Evolutionary conservation across 2,329 filamentous ascomycete species (phyloP).

Genomic region (Microcera coccophila): DNA sequence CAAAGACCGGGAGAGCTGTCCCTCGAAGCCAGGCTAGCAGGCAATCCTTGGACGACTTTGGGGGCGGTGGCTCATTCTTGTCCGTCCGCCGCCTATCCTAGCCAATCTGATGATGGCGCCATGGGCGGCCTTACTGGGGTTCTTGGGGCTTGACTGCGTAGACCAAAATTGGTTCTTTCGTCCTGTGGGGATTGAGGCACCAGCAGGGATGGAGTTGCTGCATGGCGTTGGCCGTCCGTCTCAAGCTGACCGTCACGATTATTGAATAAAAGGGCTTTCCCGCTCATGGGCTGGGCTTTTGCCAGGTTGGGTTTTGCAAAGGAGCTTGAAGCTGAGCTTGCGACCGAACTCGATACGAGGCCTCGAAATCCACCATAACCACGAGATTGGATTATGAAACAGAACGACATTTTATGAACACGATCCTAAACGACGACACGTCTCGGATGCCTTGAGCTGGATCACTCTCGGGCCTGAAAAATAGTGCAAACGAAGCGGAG

Average conservation of each 20-base stretch:
- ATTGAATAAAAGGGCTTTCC: not conserved
- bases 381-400: constrained; percentile 7
- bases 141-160: constrained; percentile 18
- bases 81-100: too few species aligned
- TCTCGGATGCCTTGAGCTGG: constrained; percentile 8
- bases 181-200: not conserved
- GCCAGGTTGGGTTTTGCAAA: not conserved
- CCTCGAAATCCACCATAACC: too few species aligned
- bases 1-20: constrained; percentile 10
- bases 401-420: constrained; percentile 7
- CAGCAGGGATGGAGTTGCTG: not conserved
- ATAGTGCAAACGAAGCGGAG: not conserved
- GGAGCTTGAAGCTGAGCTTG: not conserved
- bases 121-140: constrained; percentile 20
- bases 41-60: constrained; percentile 9
- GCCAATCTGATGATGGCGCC: constrained; percentile 19
- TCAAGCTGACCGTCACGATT: not conserved
- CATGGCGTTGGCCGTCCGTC: not conserved
- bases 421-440: constrained; percentile 6
- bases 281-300: not conserved
- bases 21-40: not conserved
- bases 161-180: not conserved
- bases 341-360: too few species aligned
- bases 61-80: constrained; percentile 25
- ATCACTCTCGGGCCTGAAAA: constrained; percentile 12